Evolutionary conservation across 1,284 basidiomycete genomes (phyloP), one percentile per base, ranked within the genome.

Genomic region (Tilletia walkeri): DNA sequence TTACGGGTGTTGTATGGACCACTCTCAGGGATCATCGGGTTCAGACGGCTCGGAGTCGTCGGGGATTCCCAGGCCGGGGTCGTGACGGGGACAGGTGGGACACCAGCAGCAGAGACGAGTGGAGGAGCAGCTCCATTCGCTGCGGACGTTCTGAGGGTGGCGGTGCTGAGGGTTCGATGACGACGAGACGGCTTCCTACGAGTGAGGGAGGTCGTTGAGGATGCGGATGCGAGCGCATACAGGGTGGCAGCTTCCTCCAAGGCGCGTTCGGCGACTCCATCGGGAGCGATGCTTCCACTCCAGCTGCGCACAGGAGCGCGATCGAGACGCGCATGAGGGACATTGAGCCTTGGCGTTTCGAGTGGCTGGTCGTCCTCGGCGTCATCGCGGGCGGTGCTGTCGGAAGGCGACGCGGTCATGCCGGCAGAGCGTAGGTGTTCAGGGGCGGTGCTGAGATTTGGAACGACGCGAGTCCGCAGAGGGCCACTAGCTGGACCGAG

Each of bases 261-360:
- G 1, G 56, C 56, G 56, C 20, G 56, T 6, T 61, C 56, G 20
- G 56, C 56, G 4, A 36, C 56, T 30, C 24, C 56, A 6, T 61
- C 56, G 5, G 24, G 24, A 30, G 56, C 20, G 56, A 34, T n/a
- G 24, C 34, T 61, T 9, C 56, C 56, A 36, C 56, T 61, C 56
- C 56, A 61, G 56, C 56, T 61, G 14, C 56, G 50, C 7, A 53
- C 18, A 53, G 56, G 56, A 24, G n/a, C 34, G 56, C 24, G 56
- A 6, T 36, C 50, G 50, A 53, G 18, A 7, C 50, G 50, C 2
- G 10, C 50, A n/a, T 53, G 50, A 2, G 50, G 50, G 2, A 7
- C 7, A 53, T n/a, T 53, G 7, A 53, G 24, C n/a, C 9, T n/a
- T 3, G 50, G 50, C 6, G 50, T 53, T 9, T 53, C 50, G n/a